Base-by-base conservation (phyloP, 805 yeast species). In the Barnettozyma siamensis region DNA sequence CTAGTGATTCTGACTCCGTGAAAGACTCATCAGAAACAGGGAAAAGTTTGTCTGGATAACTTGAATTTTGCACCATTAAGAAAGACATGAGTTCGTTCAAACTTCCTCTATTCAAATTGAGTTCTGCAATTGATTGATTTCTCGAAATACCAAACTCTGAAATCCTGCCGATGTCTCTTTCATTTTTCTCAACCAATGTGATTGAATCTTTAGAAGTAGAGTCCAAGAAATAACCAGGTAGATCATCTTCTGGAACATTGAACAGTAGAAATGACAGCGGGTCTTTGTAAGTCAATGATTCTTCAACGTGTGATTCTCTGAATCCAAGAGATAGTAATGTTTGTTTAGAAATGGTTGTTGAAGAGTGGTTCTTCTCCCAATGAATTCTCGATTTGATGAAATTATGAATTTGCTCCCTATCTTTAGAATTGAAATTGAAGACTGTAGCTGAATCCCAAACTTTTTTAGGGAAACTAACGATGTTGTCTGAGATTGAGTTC, bases 211-310 rank as follows among this genome's bases (percentile, higher is more conserved):
- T 71, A 18, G 72, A 70, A 31, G 75, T 64, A 45, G 80, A 78
- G 15, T 72, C 69, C 3, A 50, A 16, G 53, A 84, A 84, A 35
- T 69, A 65, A 0, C 63, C 50, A 0, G 99, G 99, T 26, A 91
- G 65, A 54, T 91, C 99, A 56, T 89, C 98, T 48, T 93, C 97
- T 0, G 98, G 98, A 3, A 91, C 76, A 54, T 91, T 93, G 49
- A 89, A 80, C 10, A 91, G 63, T 16, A 91, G 70, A 67, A 64
- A 67, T 0, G 72, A 66, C 7, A 68, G 40, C 2, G 73, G 71
- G 49, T 68, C 73, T 38, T 56, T 58, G 54, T 85, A 85, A 21
- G 66, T 63, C 35, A 86, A 62, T 0, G 96, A 79, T 54, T 91
- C 98, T 2, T 65, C 62, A 1, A 83, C 75, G 56, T 89, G 97